Conservation (phyloP, 2,329 filamentous ascomycete species). For the Sporothrix sp. region DNA sequence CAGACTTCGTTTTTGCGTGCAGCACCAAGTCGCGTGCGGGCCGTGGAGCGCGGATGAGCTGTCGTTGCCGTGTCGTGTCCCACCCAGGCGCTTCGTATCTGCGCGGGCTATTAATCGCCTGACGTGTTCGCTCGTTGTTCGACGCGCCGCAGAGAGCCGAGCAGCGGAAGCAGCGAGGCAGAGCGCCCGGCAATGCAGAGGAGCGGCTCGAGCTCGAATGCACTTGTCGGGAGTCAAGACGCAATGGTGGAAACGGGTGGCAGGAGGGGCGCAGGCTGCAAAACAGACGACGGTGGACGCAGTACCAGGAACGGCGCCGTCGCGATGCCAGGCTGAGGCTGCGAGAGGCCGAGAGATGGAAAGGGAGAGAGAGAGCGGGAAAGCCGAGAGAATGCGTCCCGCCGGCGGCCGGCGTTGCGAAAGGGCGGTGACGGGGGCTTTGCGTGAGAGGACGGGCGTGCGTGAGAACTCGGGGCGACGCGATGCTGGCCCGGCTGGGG, state of each 20-base stretch:
- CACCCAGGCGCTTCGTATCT: too few relatives aligned
- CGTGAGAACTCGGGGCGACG: neutral
- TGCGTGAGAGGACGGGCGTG: neutral
- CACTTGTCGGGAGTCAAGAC: neutral
- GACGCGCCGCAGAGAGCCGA: neutral
- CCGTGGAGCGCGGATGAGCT: too few relatives aligned
- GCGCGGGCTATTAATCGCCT: too few relatives aligned
- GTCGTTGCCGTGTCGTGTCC: neutral
- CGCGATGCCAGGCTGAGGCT: neutral
- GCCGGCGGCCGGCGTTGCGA: neutral
- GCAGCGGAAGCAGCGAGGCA: neutral
- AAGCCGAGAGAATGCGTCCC: neutral
- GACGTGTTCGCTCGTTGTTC: neutral
- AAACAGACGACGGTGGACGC: too few relatives aligned
- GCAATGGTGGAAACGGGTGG: neutral
- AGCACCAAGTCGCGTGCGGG: too few relatives aligned
- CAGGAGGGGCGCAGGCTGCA: too few relatives aligned
- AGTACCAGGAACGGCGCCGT: too few relatives aligned
- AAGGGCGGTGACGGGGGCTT: neutral
- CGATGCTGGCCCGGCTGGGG: neutral
- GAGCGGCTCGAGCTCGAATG: too few relatives aligned
- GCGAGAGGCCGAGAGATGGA: neutral
- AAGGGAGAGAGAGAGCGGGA: neutral
- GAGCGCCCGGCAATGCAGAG: neutral
- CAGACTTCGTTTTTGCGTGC: too few relatives aligned